Base-by-base conservation (phyloP, 179 eudicot genomes). In the Monotropa hypopitys region DNA sequence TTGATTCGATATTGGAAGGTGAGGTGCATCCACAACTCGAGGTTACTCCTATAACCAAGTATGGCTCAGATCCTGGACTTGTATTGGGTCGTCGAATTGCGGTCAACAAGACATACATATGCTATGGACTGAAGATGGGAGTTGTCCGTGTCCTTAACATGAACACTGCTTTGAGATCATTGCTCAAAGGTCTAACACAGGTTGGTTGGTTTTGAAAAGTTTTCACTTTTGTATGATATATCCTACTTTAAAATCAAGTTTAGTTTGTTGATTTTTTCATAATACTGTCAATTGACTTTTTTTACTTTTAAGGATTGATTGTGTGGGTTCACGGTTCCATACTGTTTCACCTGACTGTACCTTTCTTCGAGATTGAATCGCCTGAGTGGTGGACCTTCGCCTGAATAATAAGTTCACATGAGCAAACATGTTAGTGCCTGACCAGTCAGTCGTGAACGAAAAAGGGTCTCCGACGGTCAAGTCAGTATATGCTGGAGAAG, bases 11-110 rank as follows among this genome's bases (percentile, higher is more conserved):
- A 82, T 78, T 90, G 83, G 87, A 80, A 7, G 97, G 98, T 13
- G 99, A 96, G 83, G 90, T 90, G 83, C 99, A 93, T 87, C 99
- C 99, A 3, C 98, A 96, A 80, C 88, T 96, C 56, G 99, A 93
- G 79, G 99, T 96, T 50, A 90, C 97, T 77, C 98, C 99, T 4
- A 96, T 96, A 56, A 96, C 99, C 0, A 96, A 96, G 86, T 96
- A 96, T 71, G 87, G 80, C 3, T 96, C 99, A 1, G 99, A 96
- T 80, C 98, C 99, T 33, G 98, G 90, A 1, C 89, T 96, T 11
- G 88, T 93, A 33, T 83, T 96, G 59, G 99, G 99, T 0, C 86
- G 92, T 53, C 99, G 93, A 77, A 91, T 95, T 83, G 99, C 98
- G 0, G 99, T 95, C 28, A 95, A 88, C 69, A 91, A 90, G 85